These are phyloP conservation scores for Alternaria triticina DNA, from an alignment of 2,329 filamentous ascomycete species.

Conservation along the genomic window DNA sequence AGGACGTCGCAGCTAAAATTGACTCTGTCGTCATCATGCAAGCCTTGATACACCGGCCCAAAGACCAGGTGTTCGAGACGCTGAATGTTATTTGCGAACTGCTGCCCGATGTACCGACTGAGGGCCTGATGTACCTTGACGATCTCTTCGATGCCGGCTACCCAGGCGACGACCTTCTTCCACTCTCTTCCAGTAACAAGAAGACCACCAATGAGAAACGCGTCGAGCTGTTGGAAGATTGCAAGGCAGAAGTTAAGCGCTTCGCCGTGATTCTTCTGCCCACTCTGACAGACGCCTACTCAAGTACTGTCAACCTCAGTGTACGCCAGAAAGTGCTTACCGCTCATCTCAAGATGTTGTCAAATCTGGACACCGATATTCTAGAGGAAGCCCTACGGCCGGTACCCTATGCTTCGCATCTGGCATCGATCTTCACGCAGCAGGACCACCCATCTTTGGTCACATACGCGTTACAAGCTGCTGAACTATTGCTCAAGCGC, in stretches of 20 bases:
- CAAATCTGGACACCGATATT: conserved; percentile 85
- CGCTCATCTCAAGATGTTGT: conserved; percentile 98
- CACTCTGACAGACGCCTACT: conserved; percentile 94
- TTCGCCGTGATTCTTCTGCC: conserved; percentile 94
- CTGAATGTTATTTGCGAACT: conserved; percentile 97
- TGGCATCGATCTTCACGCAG: conserved; percentile 93
- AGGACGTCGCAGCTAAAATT: conserved; percentile 82
- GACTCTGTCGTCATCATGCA: conserved; percentile 99
- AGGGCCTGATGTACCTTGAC: conserved; percentile 59
- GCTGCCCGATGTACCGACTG: conserved; percentile 74
- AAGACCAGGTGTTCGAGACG: conserved; percentile 96
- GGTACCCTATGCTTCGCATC: conserved; percentile 93
- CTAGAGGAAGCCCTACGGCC: conserved; percentile 83
- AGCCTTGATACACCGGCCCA: conserved; percentile 90
- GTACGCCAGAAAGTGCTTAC: conserved; percentile 94
- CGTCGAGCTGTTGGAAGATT: conserved; percentile 79
- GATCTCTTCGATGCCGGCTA: conserved; percentile 58
- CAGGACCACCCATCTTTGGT: conserved; percentile 90
- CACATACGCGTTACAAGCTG: conserved; percentile 84
- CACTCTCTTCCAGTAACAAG: conserved; percentile 53
- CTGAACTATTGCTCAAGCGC: conserved; percentile 83
- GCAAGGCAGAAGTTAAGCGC: conserved; percentile 83
- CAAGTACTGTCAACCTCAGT: conserved; percentile 93
- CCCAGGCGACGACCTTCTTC: conserved; percentile 53
- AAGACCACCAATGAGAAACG: conserved; percentile 78